Percentiles rank a stretch among this genome's conserved stretches.
phyloP scores from a whole-genome alignment of 345 rosid genomes.

The Gossypium mustelinum region DNA sequence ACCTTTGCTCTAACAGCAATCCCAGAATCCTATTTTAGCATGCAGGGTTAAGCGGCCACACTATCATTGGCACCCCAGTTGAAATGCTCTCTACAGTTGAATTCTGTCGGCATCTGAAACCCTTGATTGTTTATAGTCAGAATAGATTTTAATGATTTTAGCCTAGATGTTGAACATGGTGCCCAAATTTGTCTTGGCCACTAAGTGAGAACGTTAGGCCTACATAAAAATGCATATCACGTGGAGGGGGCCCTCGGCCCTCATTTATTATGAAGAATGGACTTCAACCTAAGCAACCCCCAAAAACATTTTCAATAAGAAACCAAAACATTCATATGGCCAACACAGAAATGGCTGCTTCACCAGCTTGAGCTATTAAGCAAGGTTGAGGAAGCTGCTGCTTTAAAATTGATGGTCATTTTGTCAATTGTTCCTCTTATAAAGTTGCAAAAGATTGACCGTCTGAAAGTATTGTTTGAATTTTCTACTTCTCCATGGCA shows the following conservation, averaged over 20 bases:
- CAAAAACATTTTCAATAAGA: not conserved
- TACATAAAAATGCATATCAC: not conserved
- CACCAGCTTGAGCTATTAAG: no score
- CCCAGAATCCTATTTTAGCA: not conserved
- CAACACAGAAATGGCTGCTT: no score
- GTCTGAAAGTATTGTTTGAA: no score
- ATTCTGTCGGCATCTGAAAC: not conserved
- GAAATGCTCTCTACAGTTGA: no score
- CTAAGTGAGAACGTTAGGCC: not conserved
- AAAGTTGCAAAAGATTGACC: not conserved
- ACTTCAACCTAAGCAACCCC: not conserved
- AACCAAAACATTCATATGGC: not conserved
- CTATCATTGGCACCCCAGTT: no score
- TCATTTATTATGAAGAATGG: not conserved
- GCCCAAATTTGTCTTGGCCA: not conserved
- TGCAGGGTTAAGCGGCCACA: not conserved
- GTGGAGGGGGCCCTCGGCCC: not conserved
- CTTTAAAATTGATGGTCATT: no score
- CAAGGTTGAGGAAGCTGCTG: no score
- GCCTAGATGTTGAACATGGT: not conserved
- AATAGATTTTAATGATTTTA: not conserved
- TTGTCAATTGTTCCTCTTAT: not conserved
- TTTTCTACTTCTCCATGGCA: no score
- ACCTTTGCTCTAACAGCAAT: not conserved
- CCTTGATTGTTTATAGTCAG: not conserved